phyloP scores from a whole-genome alignment of 805 yeast genomes.

The Clavispora vitiphila region DNA sequence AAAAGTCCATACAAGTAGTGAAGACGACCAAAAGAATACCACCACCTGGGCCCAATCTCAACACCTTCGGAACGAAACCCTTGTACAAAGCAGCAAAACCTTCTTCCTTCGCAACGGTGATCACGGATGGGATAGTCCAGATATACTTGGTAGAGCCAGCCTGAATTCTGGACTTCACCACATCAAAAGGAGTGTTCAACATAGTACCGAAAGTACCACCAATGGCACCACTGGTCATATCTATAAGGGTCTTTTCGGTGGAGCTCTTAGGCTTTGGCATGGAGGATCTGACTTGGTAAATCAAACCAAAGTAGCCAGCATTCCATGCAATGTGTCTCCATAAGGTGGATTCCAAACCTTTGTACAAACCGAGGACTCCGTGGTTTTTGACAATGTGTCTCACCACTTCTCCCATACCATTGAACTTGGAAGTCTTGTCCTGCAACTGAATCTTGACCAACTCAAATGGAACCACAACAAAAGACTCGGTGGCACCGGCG shows the following conservation, averaged over 20 bases:
- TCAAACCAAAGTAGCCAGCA: conserved; percentile 95
- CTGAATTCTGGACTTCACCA: conserved; percentile 95
- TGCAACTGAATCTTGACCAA: conserved; percentile 92
- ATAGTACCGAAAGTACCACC: conserved; percentile 98
- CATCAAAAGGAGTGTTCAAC: conserved; percentile 94
- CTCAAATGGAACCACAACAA: conserved; percentile 97
- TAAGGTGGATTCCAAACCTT: conserved; percentile 93
- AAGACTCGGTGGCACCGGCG: conserved; percentile 96
- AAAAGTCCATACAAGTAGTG: conserved; percentile 91
- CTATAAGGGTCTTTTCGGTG: conserved; percentile 76
- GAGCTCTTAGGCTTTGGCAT: conserved; percentile 74
- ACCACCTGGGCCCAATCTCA: conserved; percentile 99
- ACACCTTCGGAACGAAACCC: conserved; percentile 95
- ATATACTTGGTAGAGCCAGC: conserved; percentile 84
- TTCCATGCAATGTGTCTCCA: conserved; percentile 98
- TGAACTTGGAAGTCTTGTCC: conserved; percentile 77
- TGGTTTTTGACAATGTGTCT: conserved; percentile 64
- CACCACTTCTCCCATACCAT: conserved; percentile 80
- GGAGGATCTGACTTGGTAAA: conserved; percentile 75
- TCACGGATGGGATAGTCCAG: conserved; percentile 84
- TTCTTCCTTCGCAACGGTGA: conserved; percentile 78
- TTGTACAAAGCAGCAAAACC: conserved; percentile 89
- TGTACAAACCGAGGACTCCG: conserved; percentile 81
- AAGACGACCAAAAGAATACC: conserved; percentile 97
- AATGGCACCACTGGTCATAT: conserved; percentile 85